Base-by-base conservation (phyloP, 352 stramenopile genomes). In the Phytopythium boreale region DNA sequence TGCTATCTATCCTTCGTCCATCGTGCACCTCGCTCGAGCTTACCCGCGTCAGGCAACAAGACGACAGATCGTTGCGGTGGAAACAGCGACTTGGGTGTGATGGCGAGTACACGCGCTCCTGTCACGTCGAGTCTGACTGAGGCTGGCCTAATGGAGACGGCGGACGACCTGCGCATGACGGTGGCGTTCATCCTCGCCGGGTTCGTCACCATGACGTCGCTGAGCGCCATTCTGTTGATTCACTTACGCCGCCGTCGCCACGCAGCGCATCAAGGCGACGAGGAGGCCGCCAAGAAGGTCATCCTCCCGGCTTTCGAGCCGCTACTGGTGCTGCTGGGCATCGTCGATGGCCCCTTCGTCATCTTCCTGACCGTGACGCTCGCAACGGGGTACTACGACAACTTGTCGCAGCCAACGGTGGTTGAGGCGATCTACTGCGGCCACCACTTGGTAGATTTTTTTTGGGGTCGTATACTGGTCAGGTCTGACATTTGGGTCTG, bases 261-360 rank as follows among this genome's bases (percentile, higher is more conserved):
- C 5, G 77, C 62, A 4, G 73, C 73, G 7, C 51, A 79, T 0
- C 67, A 67, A 43, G 76, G 72, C 0, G 69, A 78, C 31, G 34
- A 56, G 9, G 19, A n/a, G 2, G 74, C 78, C 0, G 76, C 78
- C 4, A 68, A 62, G 47, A 77, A 82, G 51, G 66, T 79, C 10
- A 69, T 88, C 20, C 26, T 86, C 7, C 79, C 79, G 0, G 66
- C 77, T 0, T 86, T 72, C 50, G 76, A 84, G 43, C 78, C 76
- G 2, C 52, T 87, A 10, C 62, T 84, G 24, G 56, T 61, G n/a
- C 52, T 83, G 10, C 52, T 82, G 37, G 57, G 36, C 19, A 27
- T 71, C 39, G 24, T 76, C 15, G 79, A 80, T 49, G 65, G 67
- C 11, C 24, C 44, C 24, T 76, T 77, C 37, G 64, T 70, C 12